phyloP scores from a whole-genome alignment of 768 basidiomycete genomes.

The Mycena kentingensis region DNA sequence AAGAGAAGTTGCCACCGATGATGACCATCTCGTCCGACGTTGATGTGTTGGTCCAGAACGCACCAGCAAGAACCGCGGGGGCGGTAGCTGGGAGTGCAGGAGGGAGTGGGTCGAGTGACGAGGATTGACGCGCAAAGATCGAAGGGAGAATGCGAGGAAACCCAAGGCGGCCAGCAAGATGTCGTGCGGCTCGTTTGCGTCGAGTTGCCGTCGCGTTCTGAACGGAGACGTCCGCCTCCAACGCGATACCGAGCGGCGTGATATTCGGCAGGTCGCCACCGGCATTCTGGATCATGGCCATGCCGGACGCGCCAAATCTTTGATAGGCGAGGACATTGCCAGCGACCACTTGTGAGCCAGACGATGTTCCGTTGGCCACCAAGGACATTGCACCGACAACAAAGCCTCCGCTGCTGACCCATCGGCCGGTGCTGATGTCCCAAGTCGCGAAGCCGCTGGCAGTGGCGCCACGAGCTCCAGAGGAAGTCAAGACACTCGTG shows the following conservation, averaged over 20 bases:
- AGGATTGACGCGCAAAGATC: slow-evolving; percentile 56
- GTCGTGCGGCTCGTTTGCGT: slow-evolving; percentile 36
- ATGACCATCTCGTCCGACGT: slow-evolving; percentile 67
- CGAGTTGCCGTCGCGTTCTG: slow-evolving; percentile 33
- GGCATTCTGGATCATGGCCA: slow-evolving; percentile 77
- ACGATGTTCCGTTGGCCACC: slow-evolving; percentile 63
- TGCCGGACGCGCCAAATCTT: slow-evolving; percentile 73
- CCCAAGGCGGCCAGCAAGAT: slow-evolving; percentile 35
- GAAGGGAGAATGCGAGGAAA: slow-evolving; percentile 46
- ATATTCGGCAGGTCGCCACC: slow-evolving; percentile 56
- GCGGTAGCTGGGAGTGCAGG: slow-evolving; percentile 56
- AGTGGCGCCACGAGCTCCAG: slow-evolving; percentile 36
- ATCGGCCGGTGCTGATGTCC: slow-evolving; percentile 58
- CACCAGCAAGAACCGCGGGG: slow-evolving; percentile 82
- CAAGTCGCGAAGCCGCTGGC: slow-evolving; percentile 75
- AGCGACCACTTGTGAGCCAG: slow-evolving; percentile 62
- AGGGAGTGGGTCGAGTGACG: slow-evolving; percentile 55
- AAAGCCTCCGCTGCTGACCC: slow-evolving; percentile 79
- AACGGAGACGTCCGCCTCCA: slow-evolving; percentile 41
- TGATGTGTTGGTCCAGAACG: slow-evolving; percentile 85
- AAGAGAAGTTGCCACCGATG: slow-evolving; percentile 90
- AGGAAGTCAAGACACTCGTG: slow-evolving; percentile 43
- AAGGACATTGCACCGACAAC: slow-evolving; percentile 71
- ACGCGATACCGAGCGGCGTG: slow-evolving; percentile 59
- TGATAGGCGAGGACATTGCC: slow-evolving; percentile 61